Percentiles rank a stretch among this genome's conserved stretches.
phyloP scores from a whole-genome alignment of 768 basidiomycete species.

The Leucosporidium yakuticum region DNA sequence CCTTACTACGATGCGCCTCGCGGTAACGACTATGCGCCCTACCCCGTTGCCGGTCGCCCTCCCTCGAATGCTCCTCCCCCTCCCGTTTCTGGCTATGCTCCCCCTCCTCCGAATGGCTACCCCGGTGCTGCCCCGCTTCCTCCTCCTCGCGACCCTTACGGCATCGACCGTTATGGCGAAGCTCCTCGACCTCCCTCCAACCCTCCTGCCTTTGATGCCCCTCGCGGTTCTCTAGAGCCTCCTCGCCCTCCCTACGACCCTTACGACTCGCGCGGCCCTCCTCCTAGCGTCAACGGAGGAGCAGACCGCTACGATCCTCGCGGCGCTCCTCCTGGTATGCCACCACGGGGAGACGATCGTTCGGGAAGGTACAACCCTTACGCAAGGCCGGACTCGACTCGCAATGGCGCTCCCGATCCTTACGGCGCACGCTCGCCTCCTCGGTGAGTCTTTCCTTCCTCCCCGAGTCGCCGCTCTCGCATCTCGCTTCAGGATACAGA shows the following conservation, averaged over 20 bases:
- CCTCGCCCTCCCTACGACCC: slow-evolving; percentile 22
- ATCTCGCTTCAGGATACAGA: too few species aligned
- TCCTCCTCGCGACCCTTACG: slow-evolving; percentile 10
- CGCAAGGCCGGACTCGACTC: background rate
- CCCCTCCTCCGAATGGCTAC: slow-evolving; percentile 16
- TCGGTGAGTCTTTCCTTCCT: slow-evolving; percentile 11
- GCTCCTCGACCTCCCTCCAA: slow-evolving; percentile 18
- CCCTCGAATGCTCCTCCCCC: background rate
- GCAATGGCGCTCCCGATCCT: background rate
- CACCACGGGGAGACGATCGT: background rate
- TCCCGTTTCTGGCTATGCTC: slow-evolving; percentile 4
- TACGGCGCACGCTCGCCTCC: slow-evolving; percentile 23
- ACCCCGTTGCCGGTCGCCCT: background rate
- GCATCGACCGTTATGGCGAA: slow-evolving; percentile 15
- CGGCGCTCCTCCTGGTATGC: background rate
- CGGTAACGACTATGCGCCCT: slow-evolving; percentile 8
- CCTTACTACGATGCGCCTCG: slow-evolving; percentile 27
- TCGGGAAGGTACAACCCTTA: slow-evolving; percentile 21
- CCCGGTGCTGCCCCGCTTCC: background rate
- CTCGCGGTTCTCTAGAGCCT: slow-evolving; percentile 14
- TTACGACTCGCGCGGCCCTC: slow-evolving; percentile 20
- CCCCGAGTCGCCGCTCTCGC: too few species aligned
- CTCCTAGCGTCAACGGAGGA: background rate
- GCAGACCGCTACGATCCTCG: background rate
- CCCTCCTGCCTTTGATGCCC: slow-evolving; percentile 23